These are phyloP conservation scores for Thraustochytrium sp. DNA, from an alignment of 352 stramenopile species.

Conservation along the genomic window DNA sequence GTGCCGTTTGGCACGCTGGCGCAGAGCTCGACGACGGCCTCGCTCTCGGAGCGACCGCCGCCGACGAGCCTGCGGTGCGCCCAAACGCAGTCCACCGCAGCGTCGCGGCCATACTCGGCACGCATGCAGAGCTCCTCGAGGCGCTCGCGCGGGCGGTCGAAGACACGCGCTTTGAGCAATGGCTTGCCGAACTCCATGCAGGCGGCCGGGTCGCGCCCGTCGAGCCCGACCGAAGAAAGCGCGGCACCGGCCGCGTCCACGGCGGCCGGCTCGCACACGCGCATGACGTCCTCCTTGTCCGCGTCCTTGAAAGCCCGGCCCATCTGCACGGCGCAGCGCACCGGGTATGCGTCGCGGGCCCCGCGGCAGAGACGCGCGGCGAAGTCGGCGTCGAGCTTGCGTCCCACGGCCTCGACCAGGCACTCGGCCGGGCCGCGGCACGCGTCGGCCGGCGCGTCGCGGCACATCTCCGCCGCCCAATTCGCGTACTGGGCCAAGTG, in stretches of 20 bases:
- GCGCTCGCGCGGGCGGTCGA: not conserved
- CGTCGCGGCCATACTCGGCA: not conserved
- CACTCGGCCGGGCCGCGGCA: not conserved
- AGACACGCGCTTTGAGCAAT: not conserved
- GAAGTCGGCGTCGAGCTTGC: not conserved
- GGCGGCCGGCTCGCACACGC: not conserved
- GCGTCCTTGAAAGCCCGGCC: not conserved
- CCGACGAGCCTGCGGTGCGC: not conserved
- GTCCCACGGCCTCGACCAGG: not conserved
- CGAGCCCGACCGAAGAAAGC: too few relatives aligned
- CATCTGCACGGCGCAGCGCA: not conserved
- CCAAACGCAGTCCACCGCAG: not conserved
- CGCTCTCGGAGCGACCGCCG: not conserved
- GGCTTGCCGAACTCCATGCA: not conserved
- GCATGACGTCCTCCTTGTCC: not conserved
- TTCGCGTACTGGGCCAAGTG: not conserved
- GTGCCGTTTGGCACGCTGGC: not conserved
- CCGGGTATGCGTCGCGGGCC: not conserved
- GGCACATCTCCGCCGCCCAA: not conserved
- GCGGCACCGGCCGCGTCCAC: too few relatives aligned
- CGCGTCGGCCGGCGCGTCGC: not conserved
- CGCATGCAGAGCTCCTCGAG: not conserved
- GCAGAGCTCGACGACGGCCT: not conserved
- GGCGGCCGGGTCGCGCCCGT: not conserved
- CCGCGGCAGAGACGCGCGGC: not conserved